A percentile compares a stretch with the other conserved stretches of the same genome.
These are phyloP conservation scores for Suhomyces bokatorum DNA, from an alignment of 1,139 yeast genomes.

Conservation along the genomic window DNA sequence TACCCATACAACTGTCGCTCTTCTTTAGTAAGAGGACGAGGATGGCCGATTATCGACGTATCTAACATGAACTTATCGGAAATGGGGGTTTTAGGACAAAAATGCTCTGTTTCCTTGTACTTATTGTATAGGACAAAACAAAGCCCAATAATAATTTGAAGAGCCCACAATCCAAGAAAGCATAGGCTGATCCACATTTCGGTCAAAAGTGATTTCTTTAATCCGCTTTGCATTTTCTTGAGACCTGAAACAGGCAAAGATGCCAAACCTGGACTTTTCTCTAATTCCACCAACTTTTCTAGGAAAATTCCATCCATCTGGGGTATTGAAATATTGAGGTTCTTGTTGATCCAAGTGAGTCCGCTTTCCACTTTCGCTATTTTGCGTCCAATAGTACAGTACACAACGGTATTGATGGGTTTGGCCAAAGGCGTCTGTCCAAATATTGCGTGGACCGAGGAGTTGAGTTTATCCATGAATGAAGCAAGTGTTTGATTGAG, in stretches of 20 bases:
- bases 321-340: conserved; percentile 65
- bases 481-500: conserved; percentile 56
- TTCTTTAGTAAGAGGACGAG: conserved; percentile 30
- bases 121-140: conserved; percentile 16
- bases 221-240: conserved; percentile 27
- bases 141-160: conserved; percentile 44
- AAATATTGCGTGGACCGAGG: conserved; percentile 47
- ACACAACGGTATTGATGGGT: conserved; percentile 67
- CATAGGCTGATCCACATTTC: conserved; percentile 50
- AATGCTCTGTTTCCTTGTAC: neutral
- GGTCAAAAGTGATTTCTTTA: conserved; percentile 33
- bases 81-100: neutral
- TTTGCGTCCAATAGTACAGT: conserved; percentile 79
- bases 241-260: conserved; percentile 20
- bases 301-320: conserved; percentile 9
- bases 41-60: conserved; percentile 26
- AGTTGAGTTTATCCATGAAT: conserved; percentile 30
- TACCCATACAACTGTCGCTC: conserved; percentile 33
- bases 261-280: neutral
- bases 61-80: conserved; percentile 2
- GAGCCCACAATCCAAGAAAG: conserved; percentile 49
- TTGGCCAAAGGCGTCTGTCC: conserved; percentile 64
- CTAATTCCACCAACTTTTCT: conserved; percentile 5
- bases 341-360: conserved; percentile 71
- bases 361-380: conserved; percentile 66